phyloP scores from a whole-genome alignment of 805 yeast genomes.

The Barnettozyma sp. region DNA sequence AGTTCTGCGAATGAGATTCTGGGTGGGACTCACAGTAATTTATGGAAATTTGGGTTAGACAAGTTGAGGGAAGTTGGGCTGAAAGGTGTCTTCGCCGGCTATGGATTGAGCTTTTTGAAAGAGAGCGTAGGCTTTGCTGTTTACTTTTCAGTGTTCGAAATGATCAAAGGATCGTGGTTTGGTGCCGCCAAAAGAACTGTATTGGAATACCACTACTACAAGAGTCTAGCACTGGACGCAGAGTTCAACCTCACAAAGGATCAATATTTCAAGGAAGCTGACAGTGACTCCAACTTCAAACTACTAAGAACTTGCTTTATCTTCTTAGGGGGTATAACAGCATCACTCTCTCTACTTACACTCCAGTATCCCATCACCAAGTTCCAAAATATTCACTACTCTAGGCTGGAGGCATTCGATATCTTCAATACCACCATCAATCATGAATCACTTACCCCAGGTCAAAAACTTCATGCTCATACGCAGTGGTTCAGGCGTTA shows the following conservation, averaged over 20 bases:
- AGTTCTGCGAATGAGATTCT: conserved; percentile 70
- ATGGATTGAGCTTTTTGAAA: conserved; percentile 66
- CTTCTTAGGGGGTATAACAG: conserved; percentile 79
- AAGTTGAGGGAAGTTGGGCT: conserved; percentile 70
- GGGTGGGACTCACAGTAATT: conserved; percentile 55
- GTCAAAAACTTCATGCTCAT: conserved; percentile 3
- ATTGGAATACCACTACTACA: conserved; percentile 36
- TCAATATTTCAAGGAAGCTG: conserved; percentile 21
- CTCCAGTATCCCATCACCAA: conserved; percentile 81
- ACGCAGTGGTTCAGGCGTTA: conserved; percentile 37
- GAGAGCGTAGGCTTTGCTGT: conserved; percentile 80
- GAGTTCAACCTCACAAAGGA: conserved; percentile 17
- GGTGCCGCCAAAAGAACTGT: conserved; percentile 40
- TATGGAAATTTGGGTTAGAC: conserved; percentile 70
- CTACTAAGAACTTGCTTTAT: conserved; percentile 63
- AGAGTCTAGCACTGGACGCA: conserved; percentile 26
- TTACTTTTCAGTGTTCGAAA: conserved; percentile 76
- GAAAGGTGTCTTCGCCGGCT: conserved; percentile 86
- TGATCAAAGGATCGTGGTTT: conserved; percentile 64
- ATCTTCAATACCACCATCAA: conserved; percentile 37
- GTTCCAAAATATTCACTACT: conserved; percentile 71
- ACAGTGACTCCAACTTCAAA: conserved; percentile 28
- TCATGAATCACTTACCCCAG: conserved; percentile 9
- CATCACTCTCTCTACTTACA: conserved; percentile 68
- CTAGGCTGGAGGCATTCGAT: conserved; percentile 76